Conservation (phyloP, 331 rosid genomes). For the Telfairia occidentalis region DNA sequence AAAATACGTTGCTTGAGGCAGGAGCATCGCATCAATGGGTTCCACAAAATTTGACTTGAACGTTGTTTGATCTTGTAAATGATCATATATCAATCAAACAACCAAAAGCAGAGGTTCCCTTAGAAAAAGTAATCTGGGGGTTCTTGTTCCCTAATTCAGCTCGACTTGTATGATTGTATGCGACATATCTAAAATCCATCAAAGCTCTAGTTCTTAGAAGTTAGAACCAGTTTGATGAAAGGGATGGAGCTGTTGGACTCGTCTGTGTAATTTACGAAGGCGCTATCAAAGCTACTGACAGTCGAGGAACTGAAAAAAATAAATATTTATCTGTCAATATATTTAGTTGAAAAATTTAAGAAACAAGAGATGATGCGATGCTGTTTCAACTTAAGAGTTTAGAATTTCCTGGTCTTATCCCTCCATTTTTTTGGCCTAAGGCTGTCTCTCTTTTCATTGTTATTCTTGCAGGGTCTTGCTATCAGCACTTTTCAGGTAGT, state of each 20-base stretch:
- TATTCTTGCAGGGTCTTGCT: constrained; percentile 59
- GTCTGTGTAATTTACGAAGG: no score
- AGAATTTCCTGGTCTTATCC: neutral
- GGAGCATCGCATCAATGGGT: neutral
- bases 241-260: neutral
- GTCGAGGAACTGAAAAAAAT: neutral
- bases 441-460: constrained; percentile 1
- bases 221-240: neutral
- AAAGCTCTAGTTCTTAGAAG: no score
- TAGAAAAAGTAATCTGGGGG: neutral
- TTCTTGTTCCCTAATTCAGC: neutral
- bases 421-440: neutral
- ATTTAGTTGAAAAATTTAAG: neutral
- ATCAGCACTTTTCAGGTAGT: constrained; percentile 95
- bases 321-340: neutral
- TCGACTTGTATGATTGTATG: neutral
- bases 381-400: neutral
- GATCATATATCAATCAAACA: neutral
- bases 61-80: neutral
- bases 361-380: neutral
- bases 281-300: no score
- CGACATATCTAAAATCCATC: neutral
- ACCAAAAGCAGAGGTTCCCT: neutral
- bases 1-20: neutral
- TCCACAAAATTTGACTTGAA: neutral